Percentiles rank a stretch among this genome's conserved stretches.
These are phyloP conservation scores for Blastobotrys aristatus DNA, from an alignment of 1,139 yeast species.

Conservation along the genomic window DNA sequence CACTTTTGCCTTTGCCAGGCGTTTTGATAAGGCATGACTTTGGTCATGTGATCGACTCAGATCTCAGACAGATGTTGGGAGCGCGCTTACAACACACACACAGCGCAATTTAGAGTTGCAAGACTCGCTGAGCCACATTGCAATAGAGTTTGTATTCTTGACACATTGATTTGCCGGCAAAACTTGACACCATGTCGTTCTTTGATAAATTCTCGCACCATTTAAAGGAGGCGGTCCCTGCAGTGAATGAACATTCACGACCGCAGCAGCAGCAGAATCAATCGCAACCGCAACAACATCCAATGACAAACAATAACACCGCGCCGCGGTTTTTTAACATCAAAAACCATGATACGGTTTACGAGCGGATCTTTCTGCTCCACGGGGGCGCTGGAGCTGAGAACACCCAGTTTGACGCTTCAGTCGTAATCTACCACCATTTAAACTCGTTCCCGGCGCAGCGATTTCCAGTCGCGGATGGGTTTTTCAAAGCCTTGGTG, in stretches of 20 bases:
- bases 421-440: constrained; percentile 44
- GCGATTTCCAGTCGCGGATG: constrained; percentile 61
- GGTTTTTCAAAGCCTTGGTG: constrained; percentile 68
- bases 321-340: constrained; percentile 26
- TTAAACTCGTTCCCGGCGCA: constrained; percentile 62
- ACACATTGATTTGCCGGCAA: too few relatives aligned
- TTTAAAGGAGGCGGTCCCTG: neutral
- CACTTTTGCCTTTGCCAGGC: too few relatives aligned
- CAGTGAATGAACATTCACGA: neutral
- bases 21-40: too few relatives aligned
- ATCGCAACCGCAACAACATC: neutral
- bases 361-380: constrained; percentile 31
- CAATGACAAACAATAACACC: constrained; percentile 7
- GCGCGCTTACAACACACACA: too few relatives aligned
- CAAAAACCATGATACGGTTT: constrained; percentile 25
- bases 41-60: too few relatives aligned
- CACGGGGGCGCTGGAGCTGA: constrained; percentile 34
- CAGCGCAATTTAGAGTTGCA: too few relatives aligned
- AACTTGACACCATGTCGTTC: neutral
- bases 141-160: too few relatives aligned
- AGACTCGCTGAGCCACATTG: too few relatives aligned
- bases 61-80: too few relatives aligned
- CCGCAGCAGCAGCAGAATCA: neutral
- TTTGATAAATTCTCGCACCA: neutral
- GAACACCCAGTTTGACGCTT: constrained; percentile 21